Percentiles rank a stretch among this genome's conserved stretches.
Evolutionary conservation across 2,329 filamentous ascomycete genomes (phyloP).

Genomic region (Cladosporium sp.): DNA sequence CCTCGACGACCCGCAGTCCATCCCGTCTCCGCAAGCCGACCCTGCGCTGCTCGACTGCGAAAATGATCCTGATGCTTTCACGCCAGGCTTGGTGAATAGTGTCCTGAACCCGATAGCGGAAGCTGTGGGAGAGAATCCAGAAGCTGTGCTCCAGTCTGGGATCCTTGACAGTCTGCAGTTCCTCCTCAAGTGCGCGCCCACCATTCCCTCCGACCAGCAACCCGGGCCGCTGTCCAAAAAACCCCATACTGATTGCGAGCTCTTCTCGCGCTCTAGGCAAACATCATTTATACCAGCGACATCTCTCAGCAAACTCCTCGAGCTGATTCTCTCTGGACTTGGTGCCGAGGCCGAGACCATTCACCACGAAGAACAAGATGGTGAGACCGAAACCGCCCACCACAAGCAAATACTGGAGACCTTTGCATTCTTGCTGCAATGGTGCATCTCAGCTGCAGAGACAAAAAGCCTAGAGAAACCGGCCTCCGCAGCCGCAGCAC

Average conservation of each 20-base stretch:
- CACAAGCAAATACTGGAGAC: slow-evolving; percentile 91
- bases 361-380: slow-evolving; percentile 83
- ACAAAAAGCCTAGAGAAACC: slow-evolving; percentile 82
- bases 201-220: slow-evolving; percentile 36
- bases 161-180: slow-evolving; percentile 93
- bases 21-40: slow-evolving; percentile 82
- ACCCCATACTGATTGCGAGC: slow-evolving; percentile 50
- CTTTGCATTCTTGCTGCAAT: slow-evolving; percentile 89
- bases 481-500: slow-evolving; percentile 60
- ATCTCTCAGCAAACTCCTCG: slow-evolving; percentile 81
- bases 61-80: slow-evolving; percentile 78
- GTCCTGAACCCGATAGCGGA: slow-evolving; percentile 90
- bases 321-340: slow-evolving; percentile 73
- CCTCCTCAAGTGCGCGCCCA: slow-evolving; percentile 83
- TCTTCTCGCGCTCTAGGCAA: slow-evolving; percentile 65
- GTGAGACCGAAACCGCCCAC: slow-evolving; percentile 55
- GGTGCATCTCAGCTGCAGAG: slow-evolving; percentile 92
- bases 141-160: slow-evolving; percentile 71
- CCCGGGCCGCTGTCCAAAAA: slow-evolving; percentile 22
- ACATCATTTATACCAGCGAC: slow-evolving; percentile 71
- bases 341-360: slow-evolving; percentile 74
- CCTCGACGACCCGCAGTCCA: slow-evolving; percentile 80
- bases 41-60: slow-evolving; percentile 82
- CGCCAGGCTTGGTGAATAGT: slow-evolving; percentile 70
- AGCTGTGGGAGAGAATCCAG: slow-evolving; percentile 83